Conservation (phyloP, 352 stramenopile species). For the Globisporangium emineosum region DNA sequence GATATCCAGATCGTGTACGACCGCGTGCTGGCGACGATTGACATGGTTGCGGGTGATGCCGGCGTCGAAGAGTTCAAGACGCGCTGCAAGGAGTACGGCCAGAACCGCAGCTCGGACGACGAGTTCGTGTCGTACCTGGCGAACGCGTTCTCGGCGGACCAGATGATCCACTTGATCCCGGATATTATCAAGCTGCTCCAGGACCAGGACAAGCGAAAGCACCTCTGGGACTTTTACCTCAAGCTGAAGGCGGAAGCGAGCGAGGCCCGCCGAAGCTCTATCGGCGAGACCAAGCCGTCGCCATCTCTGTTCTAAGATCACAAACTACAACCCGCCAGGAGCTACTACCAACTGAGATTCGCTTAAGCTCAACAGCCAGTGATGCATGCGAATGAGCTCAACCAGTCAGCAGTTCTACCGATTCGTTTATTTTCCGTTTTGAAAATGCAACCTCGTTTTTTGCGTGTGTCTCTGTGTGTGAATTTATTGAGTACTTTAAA, state of each 20-base stretch:
- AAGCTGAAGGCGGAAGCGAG: conserved; percentile 58
- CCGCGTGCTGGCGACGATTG: conserved; percentile 73
- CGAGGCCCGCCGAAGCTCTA: conserved; percentile 18
- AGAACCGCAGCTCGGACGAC: conserved; percentile 75
- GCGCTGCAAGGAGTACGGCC: conserved; percentile 83
- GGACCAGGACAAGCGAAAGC: conserved; percentile 80
- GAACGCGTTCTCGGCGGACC: conserved; percentile 68
- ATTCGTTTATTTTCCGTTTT: conserved; percentile 11
- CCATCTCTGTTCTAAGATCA: conserved; percentile 68
- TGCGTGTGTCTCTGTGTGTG: neutral
- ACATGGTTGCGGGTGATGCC: conserved; percentile 42
- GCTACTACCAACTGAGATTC: neutral
- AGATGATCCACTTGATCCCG: conserved; percentile 70
- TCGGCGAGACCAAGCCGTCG: conserved; percentile 31
- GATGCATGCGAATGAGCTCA: neutral
- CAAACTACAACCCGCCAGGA: neutral
- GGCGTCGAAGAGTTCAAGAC: conserved; percentile 83
- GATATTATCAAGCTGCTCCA: conserved; percentile 84
- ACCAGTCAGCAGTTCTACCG: neutral
- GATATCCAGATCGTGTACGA: conserved; percentile 87
- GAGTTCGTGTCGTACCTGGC: conserved; percentile 67
- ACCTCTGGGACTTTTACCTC: conserved; percentile 81
- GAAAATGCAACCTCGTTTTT: conserved; percentile 10
- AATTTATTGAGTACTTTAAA: conserved; percentile 6
- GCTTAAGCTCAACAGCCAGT: neutral